Evolutionary conservation across 2,329 filamentous ascomycete species (phyloP), one percentile per base, ranked within the genome.

Genomic region (Xylariaceae sp.): DNA sequence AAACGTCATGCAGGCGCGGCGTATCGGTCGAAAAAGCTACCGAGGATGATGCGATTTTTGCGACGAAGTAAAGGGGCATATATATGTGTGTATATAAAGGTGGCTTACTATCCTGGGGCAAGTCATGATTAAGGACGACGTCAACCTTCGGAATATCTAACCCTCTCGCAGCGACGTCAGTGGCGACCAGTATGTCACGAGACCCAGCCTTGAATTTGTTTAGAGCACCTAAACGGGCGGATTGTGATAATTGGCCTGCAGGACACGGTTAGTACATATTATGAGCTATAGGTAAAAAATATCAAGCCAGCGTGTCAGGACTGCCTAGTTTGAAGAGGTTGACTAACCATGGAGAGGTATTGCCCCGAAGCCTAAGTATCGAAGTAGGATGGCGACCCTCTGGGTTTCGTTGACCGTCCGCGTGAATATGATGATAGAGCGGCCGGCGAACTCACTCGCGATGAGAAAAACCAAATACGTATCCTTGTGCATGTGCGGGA

Each of bases 81-180:
- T n/a, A n/a, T n/a, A n/a, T n/a, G n/a, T n/a, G n/a, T n/a, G 6
- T 16, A 9, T 14, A 2, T 7, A 23, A 48, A 26, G 18, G 46
- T 18, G 10, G 43, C 51, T 49, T 52, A 53, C 85, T 90, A 73
- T 96, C 91, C 23, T 86, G 83, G 0, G 92, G 91, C 2, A 96
- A 76, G 67, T 96, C 92, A 63, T 88, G 90, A 75, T 96, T 96
- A 63, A 96, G 73, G 2, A 97, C 90, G 0, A 93, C 77, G 63
- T 96, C 91, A 12, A 97, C 92, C n/a, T 86, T 89, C 12, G 92
- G 92, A 45, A 97, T 96, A 78, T 97, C 93, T 6, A 97, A 81
- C 80, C 93, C 93, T 71, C 93, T 87, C 1, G 93, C 90, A 1
- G 93, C 93, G n/a, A 97, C 91, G 71, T 97, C 93, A 0, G 93